Conservation (phyloP, 2,329 filamentous ascomycete species). For the Colletotrichum falcatum region DNA sequence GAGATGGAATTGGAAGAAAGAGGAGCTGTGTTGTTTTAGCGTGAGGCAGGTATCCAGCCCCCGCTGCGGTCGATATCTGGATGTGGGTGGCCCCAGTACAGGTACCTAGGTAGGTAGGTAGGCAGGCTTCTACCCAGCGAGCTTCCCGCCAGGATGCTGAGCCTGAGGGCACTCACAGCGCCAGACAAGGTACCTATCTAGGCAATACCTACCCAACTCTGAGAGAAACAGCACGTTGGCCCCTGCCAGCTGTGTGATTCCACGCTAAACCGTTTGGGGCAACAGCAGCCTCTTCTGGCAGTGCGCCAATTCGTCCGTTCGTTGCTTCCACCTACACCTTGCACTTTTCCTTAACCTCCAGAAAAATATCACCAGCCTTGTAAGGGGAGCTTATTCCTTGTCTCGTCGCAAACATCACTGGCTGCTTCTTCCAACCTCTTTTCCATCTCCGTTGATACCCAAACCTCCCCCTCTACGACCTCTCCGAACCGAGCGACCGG, state of each 20-base stretch:
- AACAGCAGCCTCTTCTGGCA: constrained; percentile 37
- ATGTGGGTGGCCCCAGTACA: constrained; percentile 3
- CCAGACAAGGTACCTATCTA: constrained; percentile 19
- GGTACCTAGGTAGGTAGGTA: neutral
- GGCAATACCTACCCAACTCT: too few relatives aligned
- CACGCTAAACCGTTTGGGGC: constrained; percentile 35
- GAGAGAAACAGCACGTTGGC: constrained; percentile 29
- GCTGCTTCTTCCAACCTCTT: constrained; percentile 36
- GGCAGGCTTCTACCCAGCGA: neutral
- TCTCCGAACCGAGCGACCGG: constrained; percentile 33
- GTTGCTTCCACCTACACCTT: constrained; percentile 40
- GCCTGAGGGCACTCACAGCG: neutral
- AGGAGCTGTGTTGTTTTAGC: constrained; percentile 17
- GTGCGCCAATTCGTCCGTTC: constrained; percentile 42
- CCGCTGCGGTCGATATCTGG: constrained; percentile 33
- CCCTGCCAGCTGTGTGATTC: constrained; percentile 28
- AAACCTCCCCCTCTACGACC: constrained; percentile 21
- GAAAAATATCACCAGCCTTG: constrained; percentile 44
- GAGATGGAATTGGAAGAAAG: constrained; percentile 4
- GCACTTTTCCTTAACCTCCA: constrained; percentile 41
- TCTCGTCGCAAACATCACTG: constrained; percentile 41
- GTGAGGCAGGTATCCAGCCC: constrained; percentile 31
- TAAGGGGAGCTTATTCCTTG: constrained; percentile 40
- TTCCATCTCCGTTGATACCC: constrained; percentile 43
- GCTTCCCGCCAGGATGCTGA: constrained; percentile 8